Evolutionary conservation across 225 moss, liverwort and hornwort genomes (phyloP).

Genomic region (Antitrichia curtipendula): DNA sequence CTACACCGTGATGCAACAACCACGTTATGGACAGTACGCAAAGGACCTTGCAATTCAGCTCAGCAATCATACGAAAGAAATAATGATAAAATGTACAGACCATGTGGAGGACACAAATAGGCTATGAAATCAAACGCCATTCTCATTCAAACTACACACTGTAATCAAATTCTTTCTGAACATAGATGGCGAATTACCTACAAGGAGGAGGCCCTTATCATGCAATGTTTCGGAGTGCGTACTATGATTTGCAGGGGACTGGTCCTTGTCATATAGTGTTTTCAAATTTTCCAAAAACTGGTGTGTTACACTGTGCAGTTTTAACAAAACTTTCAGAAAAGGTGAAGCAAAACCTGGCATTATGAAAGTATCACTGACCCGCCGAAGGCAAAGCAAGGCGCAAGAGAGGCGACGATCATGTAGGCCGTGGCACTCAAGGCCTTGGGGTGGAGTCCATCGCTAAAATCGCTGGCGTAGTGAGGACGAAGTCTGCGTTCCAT

Average conservation of each 20-base stretch:
- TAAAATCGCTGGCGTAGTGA: conserved; percentile 34
- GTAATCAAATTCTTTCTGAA: background rate
- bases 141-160: background rate
- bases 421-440: conserved; percentile 34
- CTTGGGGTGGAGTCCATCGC: conserved; percentile 57
- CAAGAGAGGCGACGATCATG: conserved; percentile 59
- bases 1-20: conserved; percentile 6
- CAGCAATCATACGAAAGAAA: background rate
- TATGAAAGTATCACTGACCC: conserved; percentile 32
- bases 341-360: background rate
- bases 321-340: background rate
- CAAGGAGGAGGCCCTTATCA: background rate
- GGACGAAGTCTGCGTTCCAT: conserved; percentile 30
- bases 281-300: background rate
- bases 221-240: background rate
- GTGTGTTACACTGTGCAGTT: background rate
- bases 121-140: background rate
- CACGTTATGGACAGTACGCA: background rate
- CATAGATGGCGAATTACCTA: background rate
- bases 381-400: conserved; percentile 76
- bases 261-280: background rate
- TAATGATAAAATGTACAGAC: background rate
- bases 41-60: background rate
- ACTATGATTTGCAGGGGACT: background rate
- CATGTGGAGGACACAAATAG: background rate